Evolutionary conservation across 768 basidiomycete genomes (phyloP).

Genomic region (Suillus hirtellus): DNA sequence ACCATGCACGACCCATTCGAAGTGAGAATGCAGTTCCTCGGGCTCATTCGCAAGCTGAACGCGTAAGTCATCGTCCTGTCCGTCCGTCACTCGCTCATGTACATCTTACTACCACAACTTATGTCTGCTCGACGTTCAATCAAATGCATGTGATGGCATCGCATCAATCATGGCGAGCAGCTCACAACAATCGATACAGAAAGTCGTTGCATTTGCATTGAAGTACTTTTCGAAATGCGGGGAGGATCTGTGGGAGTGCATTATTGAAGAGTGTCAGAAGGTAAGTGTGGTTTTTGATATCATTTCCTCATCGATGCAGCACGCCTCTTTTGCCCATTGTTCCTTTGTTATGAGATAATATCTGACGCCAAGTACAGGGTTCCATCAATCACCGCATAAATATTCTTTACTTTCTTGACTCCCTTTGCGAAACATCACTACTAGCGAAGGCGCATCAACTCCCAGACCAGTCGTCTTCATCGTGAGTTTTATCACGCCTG

Average conservation of each 20-base stretch:
- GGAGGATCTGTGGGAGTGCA: slow-evolving; percentile 93
- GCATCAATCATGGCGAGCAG: slow-evolving; percentile 35
- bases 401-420: slow-evolving; percentile 88
- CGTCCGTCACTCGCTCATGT: background rate
- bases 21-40: slow-evolving; percentile 60
- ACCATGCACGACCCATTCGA: slow-evolving; percentile 12
- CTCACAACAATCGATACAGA: slow-evolving; percentile 86
- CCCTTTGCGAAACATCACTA: slow-evolving; percentile 77
- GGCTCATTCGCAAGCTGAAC: slow-evolving; percentile 59
- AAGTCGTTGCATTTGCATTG: slow-evolving; percentile 80
- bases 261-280: slow-evolving; percentile 89
- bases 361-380: slow-evolving; percentile 45
- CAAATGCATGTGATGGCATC: background rate
- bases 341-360: background rate
- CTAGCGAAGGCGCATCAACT: slow-evolving; percentile 57
- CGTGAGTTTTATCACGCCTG: slow-evolving; percentile 17
- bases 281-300: slow-evolving; percentile 35
- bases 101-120: background rate
- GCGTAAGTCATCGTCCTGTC: slow-evolving; percentile 42
- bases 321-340: background rate
- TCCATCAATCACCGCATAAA: slow-evolving; percentile 92
- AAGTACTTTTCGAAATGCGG: slow-evolving; percentile 84
- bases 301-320: background rate
- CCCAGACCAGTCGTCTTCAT: slow-evolving; percentile 28
- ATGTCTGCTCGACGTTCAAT: background rate